Base-by-base conservation (phyloP, 106 monocot genomes). In the Acorus calamus region DNA sequence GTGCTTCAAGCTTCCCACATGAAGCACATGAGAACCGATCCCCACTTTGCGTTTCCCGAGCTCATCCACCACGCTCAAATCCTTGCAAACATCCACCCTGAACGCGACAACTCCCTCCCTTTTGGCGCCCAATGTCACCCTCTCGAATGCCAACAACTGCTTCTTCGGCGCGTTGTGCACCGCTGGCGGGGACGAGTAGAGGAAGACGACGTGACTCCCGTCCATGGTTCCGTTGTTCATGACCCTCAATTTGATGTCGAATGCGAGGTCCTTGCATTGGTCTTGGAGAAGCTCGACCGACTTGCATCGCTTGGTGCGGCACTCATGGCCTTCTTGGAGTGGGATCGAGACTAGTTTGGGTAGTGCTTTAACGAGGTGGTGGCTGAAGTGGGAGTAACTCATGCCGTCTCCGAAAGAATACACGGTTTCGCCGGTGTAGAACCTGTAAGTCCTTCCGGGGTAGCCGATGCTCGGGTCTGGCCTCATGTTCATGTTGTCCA, bases 401-500 rank as follows among this genome's bases (percentile, higher is more conserved):
- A 98, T 54, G 11, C 91, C 91, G 52, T 91, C 82, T 4, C 91
- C 96, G 63, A 98, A 98, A 8, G 76, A 10, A 59, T 98, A 98
- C 49, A 92, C 61, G 13, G 63, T 69, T 11, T 84, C 82, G 14
- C 96, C 96, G 4, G 80, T 92, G 91, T 98, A 92, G 80, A 98
- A 98, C 46, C 96, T 69, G 62, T 98, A 92, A 2, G 91, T 98
- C 51, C 96, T 65, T 8, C 96, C 96, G 3, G 96, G 96, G 73
- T 83, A 88, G 2, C 85, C 85, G 7, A 76, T 81, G 3, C 71
- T 59, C 5, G 78, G 60, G 53, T 98, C 80, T 0, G 96, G 88
- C 42, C 96, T 75, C 96, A 98, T 98, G 57, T 80, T 73, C 96
- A 92, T 88, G 67, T 98, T 81, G 6, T 82, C 88, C 96, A 98